Conservation (phyloP, 495 filamentous ascomycete genomes). For the Aspergillus heteromorphus region DNA sequence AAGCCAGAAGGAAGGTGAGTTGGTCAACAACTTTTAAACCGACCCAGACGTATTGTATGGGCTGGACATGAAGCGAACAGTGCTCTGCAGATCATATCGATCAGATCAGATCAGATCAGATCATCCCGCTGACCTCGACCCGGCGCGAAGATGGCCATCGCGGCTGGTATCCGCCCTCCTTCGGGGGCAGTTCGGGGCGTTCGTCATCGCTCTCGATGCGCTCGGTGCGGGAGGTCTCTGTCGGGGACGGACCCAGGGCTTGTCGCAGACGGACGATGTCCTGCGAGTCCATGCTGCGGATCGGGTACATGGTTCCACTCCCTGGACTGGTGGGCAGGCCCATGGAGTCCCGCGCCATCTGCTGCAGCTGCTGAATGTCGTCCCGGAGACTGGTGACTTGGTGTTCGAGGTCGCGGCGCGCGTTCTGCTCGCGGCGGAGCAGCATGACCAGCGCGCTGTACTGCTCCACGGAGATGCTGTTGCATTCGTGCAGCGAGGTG, state of each 20-base stretch:
- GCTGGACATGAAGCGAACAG: too few species aligned
- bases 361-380: constrained; percentile 41
- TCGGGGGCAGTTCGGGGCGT: constrained; percentile 6
- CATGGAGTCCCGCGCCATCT: constrained; percentile 29
- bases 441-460: constrained; percentile 52
- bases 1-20: background rate
- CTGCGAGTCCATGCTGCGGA: constrained; percentile 29
- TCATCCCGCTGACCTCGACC: constrained; percentile 15
- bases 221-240: constrained; percentile 1
- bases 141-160: constrained; percentile 13
- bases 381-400: constrained; percentile 48
- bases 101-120: too few species aligned
- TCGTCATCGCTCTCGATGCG: constrained; percentile 16
- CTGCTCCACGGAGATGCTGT: constrained; percentile 49
- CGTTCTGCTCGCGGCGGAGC: constrained; percentile 51
- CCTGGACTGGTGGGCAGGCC: constrained; percentile 5
- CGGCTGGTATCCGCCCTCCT: constrained; percentile 6
- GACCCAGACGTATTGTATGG: too few species aligned
- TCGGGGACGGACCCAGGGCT: constrained; percentile 17
- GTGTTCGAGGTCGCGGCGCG: constrained; percentile 47
- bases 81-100: too few species aligned
- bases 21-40: background rate
- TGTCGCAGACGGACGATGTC: constrained; percentile 30
- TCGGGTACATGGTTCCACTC: constrained; percentile 34
- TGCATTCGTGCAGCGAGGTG: constrained; percentile 27